These are phyloP conservation scores for Spinacia oleracea DNA, from an alignment of 179 eudicot genomes.

Conservation along the genomic window DNA sequence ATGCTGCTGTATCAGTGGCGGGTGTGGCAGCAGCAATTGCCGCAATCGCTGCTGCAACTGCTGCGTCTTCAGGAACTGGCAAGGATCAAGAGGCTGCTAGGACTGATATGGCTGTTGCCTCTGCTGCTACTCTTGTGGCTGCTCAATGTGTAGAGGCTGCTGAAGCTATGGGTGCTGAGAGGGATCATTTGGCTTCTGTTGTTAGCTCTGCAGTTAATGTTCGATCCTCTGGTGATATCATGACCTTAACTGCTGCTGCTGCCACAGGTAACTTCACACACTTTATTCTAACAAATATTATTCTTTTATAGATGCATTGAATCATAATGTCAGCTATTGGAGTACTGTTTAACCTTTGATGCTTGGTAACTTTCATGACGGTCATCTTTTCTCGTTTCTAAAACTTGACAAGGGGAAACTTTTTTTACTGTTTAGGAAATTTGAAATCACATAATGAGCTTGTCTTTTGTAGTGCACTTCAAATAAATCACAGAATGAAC, in stretches of 20 bases:
- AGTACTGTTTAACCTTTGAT: too few relatives aligned
- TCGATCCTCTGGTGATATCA: conserved; percentile 80
- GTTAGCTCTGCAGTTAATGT: conserved; percentile 95
- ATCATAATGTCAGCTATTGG: background rate
- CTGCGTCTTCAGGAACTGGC: conserved; percentile 58
- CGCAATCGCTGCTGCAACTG: conserved; percentile 94
- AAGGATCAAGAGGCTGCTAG: conserved; percentile 71
- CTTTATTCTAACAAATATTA: background rate
- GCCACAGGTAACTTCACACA: conserved; percentile 63
- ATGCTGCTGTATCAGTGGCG: conserved; percentile 84
- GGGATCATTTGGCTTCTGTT: conserved; percentile 77
- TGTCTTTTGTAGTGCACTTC: too few relatives aligned
- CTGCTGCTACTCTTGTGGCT: conserved; percentile 93
- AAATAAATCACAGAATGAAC: background rate
- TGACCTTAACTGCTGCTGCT: conserved; percentile 91
- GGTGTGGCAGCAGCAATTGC: conserved; percentile 94
- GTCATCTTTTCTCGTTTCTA: background rate
- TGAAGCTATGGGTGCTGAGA: conserved; percentile 93
- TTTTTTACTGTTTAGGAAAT: background rate
- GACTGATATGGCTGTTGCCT: conserved; percentile 90
- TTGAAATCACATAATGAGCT: background rate
- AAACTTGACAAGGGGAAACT: too few relatives aligned
- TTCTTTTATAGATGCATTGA: background rate
- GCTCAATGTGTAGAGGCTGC: conserved; percentile 98
- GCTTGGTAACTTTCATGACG: too few relatives aligned